Evolutionary conservation across 345 rosid genomes (phyloP), one percentile per base, ranked within the genome.

Genomic region (Turnera subulata): DNA sequence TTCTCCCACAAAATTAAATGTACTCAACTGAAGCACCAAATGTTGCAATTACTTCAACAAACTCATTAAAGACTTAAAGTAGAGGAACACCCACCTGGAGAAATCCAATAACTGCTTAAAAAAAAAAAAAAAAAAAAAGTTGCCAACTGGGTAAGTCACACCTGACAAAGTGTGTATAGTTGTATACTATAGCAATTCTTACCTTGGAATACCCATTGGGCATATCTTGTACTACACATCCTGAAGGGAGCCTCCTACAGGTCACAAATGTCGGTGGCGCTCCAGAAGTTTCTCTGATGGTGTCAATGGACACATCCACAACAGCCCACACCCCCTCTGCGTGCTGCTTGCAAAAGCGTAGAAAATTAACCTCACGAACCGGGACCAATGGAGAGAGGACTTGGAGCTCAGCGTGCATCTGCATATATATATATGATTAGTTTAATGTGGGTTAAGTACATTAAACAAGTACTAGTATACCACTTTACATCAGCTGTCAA

Each of bases 171-270:
- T 37, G 57, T 6, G 44, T 60, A 15, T 43, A 24, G 22, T n/a
- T n/a, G n/a, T 25, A 44, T 46, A 35, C 15, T 19, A 11, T 16
- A 39, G 45, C 13, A 10, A 33, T 52, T 32, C 14, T 69, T 76
- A 94, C 99, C 97, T 84, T 88, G 24, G 95, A 88, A 82, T 85
- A 94, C 2, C 95, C 96, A 76, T 86, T 90, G n/a, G 96, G 88
- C 89, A 88, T 80, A 66, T 94, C 99, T 72, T 86, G 96, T 29
- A 94, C 89, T 21, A 94, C 86, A 55, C 97, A 94, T 63, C 97
- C 99, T 0, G 99, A 94, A 35, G 99, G 99, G 48, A 90, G 93
- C 76, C 97, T 88, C 78, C 88, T 69, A 55, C 93, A 88, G 67
- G 43, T 80, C 11, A 77, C 55, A 65, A 59, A 81, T 5, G 80